phyloP scores from a whole-genome alignment of 73 alveolate species.

The Durusdinium trenchii region DNA sequence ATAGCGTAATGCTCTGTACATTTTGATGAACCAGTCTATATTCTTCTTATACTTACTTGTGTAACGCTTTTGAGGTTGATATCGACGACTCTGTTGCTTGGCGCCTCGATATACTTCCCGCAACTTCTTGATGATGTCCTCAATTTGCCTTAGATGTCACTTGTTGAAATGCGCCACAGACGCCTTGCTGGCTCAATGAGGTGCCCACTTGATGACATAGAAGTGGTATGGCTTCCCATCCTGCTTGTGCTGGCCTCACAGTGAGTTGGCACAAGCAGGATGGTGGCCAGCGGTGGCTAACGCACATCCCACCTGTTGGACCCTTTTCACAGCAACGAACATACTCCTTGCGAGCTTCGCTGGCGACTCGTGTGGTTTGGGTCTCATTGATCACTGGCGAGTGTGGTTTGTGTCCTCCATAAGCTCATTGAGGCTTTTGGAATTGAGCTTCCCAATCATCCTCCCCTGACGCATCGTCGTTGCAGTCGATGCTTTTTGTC shows the following conservation, averaged over 20 bases:
- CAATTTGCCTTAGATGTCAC: not conserved
- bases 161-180: not conserved
- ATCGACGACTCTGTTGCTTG: too few species aligned
- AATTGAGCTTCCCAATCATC: not conserved
- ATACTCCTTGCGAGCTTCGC: not conserved
- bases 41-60: too few species aligned
- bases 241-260: not conserved
- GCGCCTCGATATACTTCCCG: too few species aligned
- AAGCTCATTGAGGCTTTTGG: not conserved
- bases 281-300: too few species aligned
- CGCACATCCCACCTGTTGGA: not conserved
- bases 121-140: not conserved
- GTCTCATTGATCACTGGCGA: not conserved
- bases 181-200: not conserved
- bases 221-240: conserved; percentile 14
- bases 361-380: not conserved
- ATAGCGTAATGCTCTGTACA: too few species aligned
- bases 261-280: too few species aligned
- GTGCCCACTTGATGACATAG: not conserved
- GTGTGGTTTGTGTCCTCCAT: not conserved
- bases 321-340: not conserved
- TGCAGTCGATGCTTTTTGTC: too few species aligned
- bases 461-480: not conserved
- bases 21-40: too few species aligned
- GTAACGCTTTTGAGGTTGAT: too few species aligned